Conservation (phyloP, 176 grass and related monocot genomes). For the Metroxylon sagu region DNA sequence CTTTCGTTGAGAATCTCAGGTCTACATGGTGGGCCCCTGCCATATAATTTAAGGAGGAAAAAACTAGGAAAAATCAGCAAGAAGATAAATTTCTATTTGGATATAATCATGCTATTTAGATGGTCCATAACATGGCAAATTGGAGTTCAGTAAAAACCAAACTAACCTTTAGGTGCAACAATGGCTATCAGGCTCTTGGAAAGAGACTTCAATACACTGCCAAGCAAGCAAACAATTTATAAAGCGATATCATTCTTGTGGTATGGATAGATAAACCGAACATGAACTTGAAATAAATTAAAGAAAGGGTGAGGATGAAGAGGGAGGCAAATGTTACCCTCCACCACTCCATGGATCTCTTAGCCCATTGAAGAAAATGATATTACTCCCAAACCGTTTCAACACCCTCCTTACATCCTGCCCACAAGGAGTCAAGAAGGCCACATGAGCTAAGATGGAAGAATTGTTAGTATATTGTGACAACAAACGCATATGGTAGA, state of each 20-base stretch:
- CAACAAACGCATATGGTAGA: background rate
- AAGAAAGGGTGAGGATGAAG: no score
- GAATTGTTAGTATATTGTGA: no score
- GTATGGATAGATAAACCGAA: no score
- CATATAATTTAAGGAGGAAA: background rate
- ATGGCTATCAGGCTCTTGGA: slow-evolving; percentile 49
- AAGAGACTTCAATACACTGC: slow-evolving; percentile 50
- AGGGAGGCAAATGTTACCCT: slow-evolving; percentile 26
- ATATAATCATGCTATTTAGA: no score
- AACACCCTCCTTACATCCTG: slow-evolving; percentile 42
- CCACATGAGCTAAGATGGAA: no score
- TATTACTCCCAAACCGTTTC: slow-evolving; percentile 53
- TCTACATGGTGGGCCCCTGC: slow-evolving; percentile 51
- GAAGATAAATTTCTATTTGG: background rate
- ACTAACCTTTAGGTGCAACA: slow-evolving; percentile 42
- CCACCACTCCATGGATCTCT: slow-evolving; percentile 68
- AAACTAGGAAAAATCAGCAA: background rate
- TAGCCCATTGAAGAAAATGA: slow-evolving; percentile 67
- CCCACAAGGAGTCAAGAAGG: background rate
- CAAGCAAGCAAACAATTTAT: background rate
- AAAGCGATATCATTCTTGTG: no score
- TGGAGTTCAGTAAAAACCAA: no score
- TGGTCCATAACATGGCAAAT: no score
- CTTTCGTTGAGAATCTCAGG: slow-evolving; percentile 39
- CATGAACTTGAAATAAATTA: no score